phyloP scores from a whole-genome alignment of 768 basidiomycete species.

The Tylopilus rubrobrunneus region DNA sequence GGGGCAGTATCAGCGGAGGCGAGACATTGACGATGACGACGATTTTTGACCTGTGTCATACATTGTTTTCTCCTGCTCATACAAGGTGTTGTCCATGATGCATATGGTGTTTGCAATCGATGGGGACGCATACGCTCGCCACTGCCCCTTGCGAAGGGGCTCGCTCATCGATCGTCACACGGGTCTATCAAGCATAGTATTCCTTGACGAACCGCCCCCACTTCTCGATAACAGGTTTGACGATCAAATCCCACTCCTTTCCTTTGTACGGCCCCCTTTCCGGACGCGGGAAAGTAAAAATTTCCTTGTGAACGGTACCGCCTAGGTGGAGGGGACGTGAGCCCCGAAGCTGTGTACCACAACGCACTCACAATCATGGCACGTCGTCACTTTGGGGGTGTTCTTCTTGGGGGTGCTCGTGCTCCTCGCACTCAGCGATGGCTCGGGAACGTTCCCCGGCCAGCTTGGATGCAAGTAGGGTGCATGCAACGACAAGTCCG shows the following conservation, averaged over 20 bases:
- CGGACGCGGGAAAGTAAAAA: slow-evolving; percentile 67
- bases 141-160: too few species aligned
- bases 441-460: slow-evolving; percentile 34
- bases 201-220: slow-evolving; percentile 66
- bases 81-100: not conserved
- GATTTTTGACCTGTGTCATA: slow-evolving; percentile 36
- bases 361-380: slow-evolving; percentile 44
- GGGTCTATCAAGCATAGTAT: slow-evolving; percentile 24
- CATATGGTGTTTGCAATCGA: not conserved
- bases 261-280: slow-evolving; percentile 50
- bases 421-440: not conserved
- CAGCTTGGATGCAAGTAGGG: slow-evolving; percentile 58
- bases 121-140: not conserved
- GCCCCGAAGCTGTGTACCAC: not conserved
- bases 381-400: slow-evolving; percentile 23
- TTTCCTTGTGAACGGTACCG: slow-evolving; percentile 66
- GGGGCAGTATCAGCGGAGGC: slow-evolving; percentile 58
- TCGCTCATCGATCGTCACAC: not conserved
- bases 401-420: slow-evolving; percentile 16
- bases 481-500: slow-evolving; percentile 56
- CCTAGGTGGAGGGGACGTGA: slow-evolving; percentile 33
- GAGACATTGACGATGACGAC: slow-evolving; percentile 61
- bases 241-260: slow-evolving; percentile 70
- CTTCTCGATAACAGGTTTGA: slow-evolving; percentile 70
- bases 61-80: not conserved